Conservation (phyloP, 345 rosid species). For the Populus simonii region DNA sequence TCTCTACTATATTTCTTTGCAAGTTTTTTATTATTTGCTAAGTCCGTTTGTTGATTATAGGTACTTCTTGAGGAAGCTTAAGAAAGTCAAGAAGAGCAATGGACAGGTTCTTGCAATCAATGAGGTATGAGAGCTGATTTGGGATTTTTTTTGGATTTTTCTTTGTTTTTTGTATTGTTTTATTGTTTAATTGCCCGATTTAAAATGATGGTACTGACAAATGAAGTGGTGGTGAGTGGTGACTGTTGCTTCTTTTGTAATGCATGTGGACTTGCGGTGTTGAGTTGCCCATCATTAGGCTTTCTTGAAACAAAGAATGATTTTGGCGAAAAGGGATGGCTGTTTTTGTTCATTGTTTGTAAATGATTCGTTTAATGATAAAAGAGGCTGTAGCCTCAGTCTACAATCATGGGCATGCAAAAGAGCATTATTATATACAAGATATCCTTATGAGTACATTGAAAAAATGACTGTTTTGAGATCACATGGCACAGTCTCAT, state of each 20-base stretch:
- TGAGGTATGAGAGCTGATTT: conserved; percentile 30
- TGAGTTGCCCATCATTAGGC: background rate
- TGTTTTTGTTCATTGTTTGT: background rate
- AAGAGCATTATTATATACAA: background rate
- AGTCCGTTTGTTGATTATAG: conserved; percentile 6
- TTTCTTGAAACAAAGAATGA: background rate
- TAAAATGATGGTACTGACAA: background rate
- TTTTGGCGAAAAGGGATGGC: background rate
- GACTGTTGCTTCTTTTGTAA: background rate
- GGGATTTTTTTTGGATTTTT: background rate
- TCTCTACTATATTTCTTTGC: background rate
- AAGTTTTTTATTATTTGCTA: background rate
- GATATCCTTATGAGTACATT: background rate
- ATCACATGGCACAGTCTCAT: background rate
- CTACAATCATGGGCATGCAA: no score
- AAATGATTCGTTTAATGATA: background rate
- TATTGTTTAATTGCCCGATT: background rate
- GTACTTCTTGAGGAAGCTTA: conserved; percentile 53
- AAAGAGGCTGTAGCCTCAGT: no score
- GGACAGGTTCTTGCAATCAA: conserved; percentile 56
- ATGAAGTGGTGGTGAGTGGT: background rate
- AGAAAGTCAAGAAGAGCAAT: conserved; percentile 56
- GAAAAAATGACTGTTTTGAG: background rate
- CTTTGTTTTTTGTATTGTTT: background rate
- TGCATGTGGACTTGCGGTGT: background rate